Base-by-base conservation (phyloP, 2,329 filamentous ascomycete genomes). In the Helminthosporium solani region DNA sequence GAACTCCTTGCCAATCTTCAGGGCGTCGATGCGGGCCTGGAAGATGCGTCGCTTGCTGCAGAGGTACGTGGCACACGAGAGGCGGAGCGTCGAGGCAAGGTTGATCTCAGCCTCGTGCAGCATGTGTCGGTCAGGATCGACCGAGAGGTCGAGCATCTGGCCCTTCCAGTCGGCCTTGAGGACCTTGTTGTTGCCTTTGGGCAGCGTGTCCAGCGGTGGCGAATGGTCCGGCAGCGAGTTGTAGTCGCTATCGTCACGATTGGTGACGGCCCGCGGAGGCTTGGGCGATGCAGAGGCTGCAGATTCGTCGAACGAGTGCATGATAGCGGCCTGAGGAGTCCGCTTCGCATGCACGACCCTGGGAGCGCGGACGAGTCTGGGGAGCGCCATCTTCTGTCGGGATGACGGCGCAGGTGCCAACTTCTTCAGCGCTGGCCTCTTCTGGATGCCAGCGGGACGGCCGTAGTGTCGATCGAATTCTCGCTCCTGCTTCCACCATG, bases 31-130 rank as follows among this genome's bases (percentile, higher is more conserved):
- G 33, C 88, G 83, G 40, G 84, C 83, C 44, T 86, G 77, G 68
- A 97, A 97, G 64, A 97, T 92, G 49, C 90, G 86, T 47, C 92
- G 85, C 78, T 96, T 97, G 76, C 88, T 94, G 49, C 88, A 91
- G 19, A 97, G 79, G 64, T 96, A 97, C 11, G 87, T 92, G 15
- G 88, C 88, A 68, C 88, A 92, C 55, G 88, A 88, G 27, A 97
- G 81, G 44, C 90, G 84, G 23, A 96, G 79, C 39, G 84, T 88
- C 36, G 87, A 83, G 9, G 90, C 90, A 23, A 96, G 78, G 15
- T 77, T 75, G 23, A 91, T 64, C 73, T 97, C 92, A 50, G 90
- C 86, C 5, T 84, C 80, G 66, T 94, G 88, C 33, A 96, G 82
- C 31, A 89, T 75, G 46, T 83, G 67, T 19, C 79, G 77, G 59